Evolutionary conservation across 805 yeast species (phyloP), one percentile per base, ranked within the genome.

Genomic region (Lipomyces oligophaga): DNA sequence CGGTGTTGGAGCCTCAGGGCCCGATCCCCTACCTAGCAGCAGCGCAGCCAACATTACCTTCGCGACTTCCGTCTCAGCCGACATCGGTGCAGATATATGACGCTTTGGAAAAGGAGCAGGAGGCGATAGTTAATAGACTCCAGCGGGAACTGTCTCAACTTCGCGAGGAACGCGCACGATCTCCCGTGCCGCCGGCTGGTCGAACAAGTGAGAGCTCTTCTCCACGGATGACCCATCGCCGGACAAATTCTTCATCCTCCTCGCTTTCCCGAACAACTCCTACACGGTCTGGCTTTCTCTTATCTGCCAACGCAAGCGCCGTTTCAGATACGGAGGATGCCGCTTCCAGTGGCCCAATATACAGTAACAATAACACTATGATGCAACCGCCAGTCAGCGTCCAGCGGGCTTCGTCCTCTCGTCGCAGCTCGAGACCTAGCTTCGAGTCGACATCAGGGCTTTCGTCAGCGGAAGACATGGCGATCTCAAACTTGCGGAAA

Each of bases 81-180:
- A 40, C 47, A 18, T 41, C 53, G 6, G 48, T 38, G 19, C 54
- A 61, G 28, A 77, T 63, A 3, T 60, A 50, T 37, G 68, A 64
- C 41, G 60, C 61, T 18, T 50, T 83, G 80, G 89, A 83, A 58
- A 71, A 79, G 42, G 87, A 83, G 63, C 88, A 83, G 61, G 89
- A 83, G 59, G 85, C 84, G 2, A 79, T 81, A 20, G 88, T 82
- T 16, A 66, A 81, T 59, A 76, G 74, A 61, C 66, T 82, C 34
- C 81, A 80, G 78, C 73, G 75, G 43, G 86, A 82, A 60, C 80
- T 83, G 28, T 69, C 69, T 21, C 47, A 55, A 5, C 63, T 82
- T 50, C 76, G 74, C 54, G 77, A 76, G 15, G 85, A 80, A 35
- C 43, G 49, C 5, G 51, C 49, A 10, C 30, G 40, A n/a, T 43